Conservation (phyloP, 176 grass and related monocot species). For the Thalia dealbata region DNA sequence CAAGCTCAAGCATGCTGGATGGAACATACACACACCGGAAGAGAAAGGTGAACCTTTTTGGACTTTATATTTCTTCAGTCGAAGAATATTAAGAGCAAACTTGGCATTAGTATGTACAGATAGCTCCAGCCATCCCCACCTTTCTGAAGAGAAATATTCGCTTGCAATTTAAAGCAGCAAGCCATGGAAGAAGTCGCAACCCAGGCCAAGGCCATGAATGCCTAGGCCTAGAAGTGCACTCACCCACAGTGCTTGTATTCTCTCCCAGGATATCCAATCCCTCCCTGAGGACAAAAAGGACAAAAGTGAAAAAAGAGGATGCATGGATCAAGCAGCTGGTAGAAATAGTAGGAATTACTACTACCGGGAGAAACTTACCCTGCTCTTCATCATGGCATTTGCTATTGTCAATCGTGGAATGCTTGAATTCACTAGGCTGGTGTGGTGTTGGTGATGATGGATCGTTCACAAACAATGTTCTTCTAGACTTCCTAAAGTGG, state of each 20-base stretch:
- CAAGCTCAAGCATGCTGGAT: no score
- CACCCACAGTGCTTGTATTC: constrained; percentile 38
- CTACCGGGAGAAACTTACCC: not conserved
- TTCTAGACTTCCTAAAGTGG: constrained; percentile 20
- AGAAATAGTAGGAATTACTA: not conserved
- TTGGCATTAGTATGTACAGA: no score
- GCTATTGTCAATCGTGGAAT: constrained; percentile 9
- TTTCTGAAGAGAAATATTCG: not conserved
- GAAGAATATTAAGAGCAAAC: no score
- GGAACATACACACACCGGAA: no score
- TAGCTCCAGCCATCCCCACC: not conserved
- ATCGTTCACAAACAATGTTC: constrained; percentile 26
- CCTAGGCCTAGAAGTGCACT: constrained; percentile 56
- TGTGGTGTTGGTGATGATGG: constrained; percentile 23
- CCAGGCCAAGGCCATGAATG: constrained; percentile 47
- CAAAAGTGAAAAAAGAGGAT: constrained; percentile 11
- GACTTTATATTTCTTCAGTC: no score
- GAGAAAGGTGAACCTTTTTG: no score
- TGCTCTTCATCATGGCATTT: constrained; percentile 29
- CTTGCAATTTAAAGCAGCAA: constrained; percentile 45
- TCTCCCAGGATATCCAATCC: constrained; percentile 31
- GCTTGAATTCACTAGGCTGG: constrained; percentile 17
- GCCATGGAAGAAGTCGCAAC: constrained; percentile 60
- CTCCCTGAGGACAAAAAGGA: constrained; percentile 51
- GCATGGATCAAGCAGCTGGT: not conserved